Base-by-base conservation (phyloP, 768 basidiomycete species). In the Russula earlei region DNA sequence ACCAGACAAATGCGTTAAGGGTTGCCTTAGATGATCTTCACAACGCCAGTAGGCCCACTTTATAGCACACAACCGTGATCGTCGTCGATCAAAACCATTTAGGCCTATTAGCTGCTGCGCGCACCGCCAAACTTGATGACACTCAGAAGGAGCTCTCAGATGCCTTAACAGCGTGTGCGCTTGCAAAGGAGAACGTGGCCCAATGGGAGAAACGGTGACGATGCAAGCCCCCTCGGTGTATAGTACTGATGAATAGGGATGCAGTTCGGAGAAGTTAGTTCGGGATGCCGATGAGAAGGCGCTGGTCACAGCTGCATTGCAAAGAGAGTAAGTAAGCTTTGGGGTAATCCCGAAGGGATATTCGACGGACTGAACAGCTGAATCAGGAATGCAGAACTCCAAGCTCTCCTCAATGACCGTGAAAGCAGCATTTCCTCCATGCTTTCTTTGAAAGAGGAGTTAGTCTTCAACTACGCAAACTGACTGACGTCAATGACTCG, bases 391-490 rank as follows among this genome's bases (percentile, higher is more conserved):
- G 46, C 37, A n/a, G 54, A 48, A 38, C 31, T 60, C 3, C 59
- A 50, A 33, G 34, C 59, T 20, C 54, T 62, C 22, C 51, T 62
- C 27, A 52, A 53, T 7, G 54, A 62, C 14, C 56, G 44, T 15
- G 47, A 36, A 31, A 53, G 14, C 25, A 52, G 41, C 14, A n/a
- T 45, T 14, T 22, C 44, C 11, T 38, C 54, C 4, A 36, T 60
- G 8, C 46, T 42, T 41, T 48, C 47, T 7, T 27, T 56, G 24
- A 62, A 60, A 48, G 47, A 60, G 9, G 61, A 62, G 61, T 62
- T 27, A 41, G 61, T 56, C n/a, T 49, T 29, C 33, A 17, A 33
- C 24, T 45, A 11, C 17, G 11, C 34, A 31, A 33, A 29, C 33
- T n/a, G 8, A 33, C 36, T 4, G 11, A 5, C 9, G 9, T 25